These are phyloP conservation scores for Atkinsonella texensis DNA, from an alignment of 2,329 filamentous ascomycete species.

Conservation along the genomic window DNA sequence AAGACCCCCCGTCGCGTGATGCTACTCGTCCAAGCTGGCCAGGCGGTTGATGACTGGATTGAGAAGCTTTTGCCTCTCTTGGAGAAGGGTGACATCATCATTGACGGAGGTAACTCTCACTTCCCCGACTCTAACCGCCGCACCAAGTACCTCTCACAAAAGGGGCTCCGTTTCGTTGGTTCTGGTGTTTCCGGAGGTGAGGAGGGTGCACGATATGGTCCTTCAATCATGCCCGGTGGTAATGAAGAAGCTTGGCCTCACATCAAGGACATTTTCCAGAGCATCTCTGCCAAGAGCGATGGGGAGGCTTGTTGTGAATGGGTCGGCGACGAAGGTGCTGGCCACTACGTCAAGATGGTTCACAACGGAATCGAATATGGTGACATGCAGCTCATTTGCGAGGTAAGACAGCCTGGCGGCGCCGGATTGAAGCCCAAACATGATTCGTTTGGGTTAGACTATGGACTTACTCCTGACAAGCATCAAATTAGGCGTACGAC, in stretches of 20 bases:
- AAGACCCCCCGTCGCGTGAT: slow-evolving; percentile 96
- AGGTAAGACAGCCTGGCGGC: slow-evolving; percentile 47
- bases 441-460: too few relatives aligned
- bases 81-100: slow-evolving; percentile 90
- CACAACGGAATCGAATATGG: slow-evolving; percentile 99
- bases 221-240: slow-evolving; percentile 97
- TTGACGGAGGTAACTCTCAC: slow-evolving; percentile 96
- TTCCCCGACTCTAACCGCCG: slow-evolving; percentile 98
- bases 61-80: slow-evolving; percentile 80
- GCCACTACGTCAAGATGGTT: slow-evolving; percentile 99
- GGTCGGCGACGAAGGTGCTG: slow-evolving; percentile 98
- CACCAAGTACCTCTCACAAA: slow-evolving; percentile 71
- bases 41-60: slow-evolving; percentile 98
- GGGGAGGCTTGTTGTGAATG: slow-evolving; percentile 97
- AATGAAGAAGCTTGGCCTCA: slow-evolving; percentile 95
- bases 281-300: slow-evolving; percentile 94
- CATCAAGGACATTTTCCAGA: slow-evolving; percentile 99
- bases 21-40: slow-evolving; percentile 97
- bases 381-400: slow-evolving; percentile 99
- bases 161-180: slow-evolving; percentile 93
- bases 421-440: neutral
- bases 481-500: slow-evolving; percentile 68
- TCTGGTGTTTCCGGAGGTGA: slow-evolving; percentile 97
- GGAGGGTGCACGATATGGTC: slow-evolving; percentile 95
- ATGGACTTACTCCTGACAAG: neutral